Evolutionary conservation across 2,329 filamentous ascomycete genomes (phyloP).

Genomic region (Epichloe glyceriae): DNA sequence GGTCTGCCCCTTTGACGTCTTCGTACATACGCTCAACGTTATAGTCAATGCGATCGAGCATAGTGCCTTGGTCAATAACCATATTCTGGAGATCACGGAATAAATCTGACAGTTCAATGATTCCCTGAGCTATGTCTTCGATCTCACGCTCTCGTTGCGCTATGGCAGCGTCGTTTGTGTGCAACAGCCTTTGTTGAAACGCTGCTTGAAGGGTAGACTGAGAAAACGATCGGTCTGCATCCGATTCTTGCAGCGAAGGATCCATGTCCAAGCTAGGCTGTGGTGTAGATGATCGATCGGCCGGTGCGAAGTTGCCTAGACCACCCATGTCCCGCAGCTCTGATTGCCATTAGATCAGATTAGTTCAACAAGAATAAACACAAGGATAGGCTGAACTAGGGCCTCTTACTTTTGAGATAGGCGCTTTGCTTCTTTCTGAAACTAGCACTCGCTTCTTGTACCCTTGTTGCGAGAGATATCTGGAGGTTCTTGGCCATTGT

Average conservation of each 20-base stretch:
- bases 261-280: constrained; percentile 52
- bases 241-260: constrained; percentile 82
- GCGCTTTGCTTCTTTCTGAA: constrained; percentile 97
- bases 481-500: constrained; percentile 95
- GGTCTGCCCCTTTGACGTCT: constrained; percentile 85
- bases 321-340: constrained; percentile 64
- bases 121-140: constrained; percentile 93
- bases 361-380: background rate
- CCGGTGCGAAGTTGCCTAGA: constrained; percentile 33
- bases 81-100: constrained; percentile 94
- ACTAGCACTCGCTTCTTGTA: constrained; percentile 80
- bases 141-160: constrained; percentile 91
- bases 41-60: constrained; percentile 92
- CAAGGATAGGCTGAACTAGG: constrained; percentile 2
- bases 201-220: constrained; percentile 79
- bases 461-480: constrained; percentile 72
- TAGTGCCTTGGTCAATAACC: constrained; percentile 85
- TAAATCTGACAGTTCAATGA: constrained; percentile 91
- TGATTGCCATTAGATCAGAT: constrained; percentile 19
- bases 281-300: constrained; percentile 41
- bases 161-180: constrained; percentile 72
- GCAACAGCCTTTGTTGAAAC: constrained; percentile 50
- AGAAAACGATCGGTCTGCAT: constrained; percentile 84
- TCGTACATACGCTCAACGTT: constrained; percentile 93
- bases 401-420: constrained; percentile 71